Evolutionary conservation across 2,329 filamentous ascomycete genomes (phyloP).

Genomic region (Akanthomyces lecanii): DNA sequence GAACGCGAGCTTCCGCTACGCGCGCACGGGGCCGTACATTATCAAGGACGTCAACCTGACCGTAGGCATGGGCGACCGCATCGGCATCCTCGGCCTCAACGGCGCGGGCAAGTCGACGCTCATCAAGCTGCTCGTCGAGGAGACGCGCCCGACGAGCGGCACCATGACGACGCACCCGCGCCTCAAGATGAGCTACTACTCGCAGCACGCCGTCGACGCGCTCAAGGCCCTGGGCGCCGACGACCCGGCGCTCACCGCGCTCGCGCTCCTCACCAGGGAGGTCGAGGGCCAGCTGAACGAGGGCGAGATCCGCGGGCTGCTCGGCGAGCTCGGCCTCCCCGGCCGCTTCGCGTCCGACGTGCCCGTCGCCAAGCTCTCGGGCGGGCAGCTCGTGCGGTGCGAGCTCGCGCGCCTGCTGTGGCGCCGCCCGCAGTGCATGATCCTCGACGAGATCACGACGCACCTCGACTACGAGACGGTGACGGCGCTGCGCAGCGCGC

Average conservation of each 20-base stretch:
- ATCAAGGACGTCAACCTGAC: conserved; percentile 63
- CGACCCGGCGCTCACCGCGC: conserved; percentile 56
- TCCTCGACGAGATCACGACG: conserved; percentile 79
- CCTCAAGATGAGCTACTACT: conserved; percentile 70
- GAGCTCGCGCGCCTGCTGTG: conserved; percentile 67
- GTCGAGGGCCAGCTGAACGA: conserved; percentile 53
- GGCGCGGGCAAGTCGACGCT: conserved; percentile 80
- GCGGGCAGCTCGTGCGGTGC: conserved; percentile 67
- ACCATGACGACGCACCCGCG: conserved; percentile 63
- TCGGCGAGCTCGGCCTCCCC: conserved; percentile 65
- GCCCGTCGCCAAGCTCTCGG: conserved; percentile 68
- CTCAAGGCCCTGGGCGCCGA: conserved; percentile 52
- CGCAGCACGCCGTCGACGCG: conserved; percentile 71
- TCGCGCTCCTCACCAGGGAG: conserved; percentile 57
- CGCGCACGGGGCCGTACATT: conserved; percentile 33
- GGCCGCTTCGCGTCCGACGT: conserved; percentile 70
- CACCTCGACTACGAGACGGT: conserved; percentile 83
- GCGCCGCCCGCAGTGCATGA: conserved; percentile 64
- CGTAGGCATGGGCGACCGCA: conserved; percentile 67
- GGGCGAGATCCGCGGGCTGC: conserved; percentile 61
- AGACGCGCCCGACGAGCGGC: conserved; percentile 55
- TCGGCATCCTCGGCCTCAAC: conserved; percentile 75
- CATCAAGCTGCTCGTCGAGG: conserved; percentile 64
- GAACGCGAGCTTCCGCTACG: conserved; percentile 62
- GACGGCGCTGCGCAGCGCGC: conserved; percentile 61